Evolutionary conservation across 371 early-diverging fungal species (phyloP), one percentile per base, ranked within the genome.

Genomic region (Mucor ambiguus): DNA sequence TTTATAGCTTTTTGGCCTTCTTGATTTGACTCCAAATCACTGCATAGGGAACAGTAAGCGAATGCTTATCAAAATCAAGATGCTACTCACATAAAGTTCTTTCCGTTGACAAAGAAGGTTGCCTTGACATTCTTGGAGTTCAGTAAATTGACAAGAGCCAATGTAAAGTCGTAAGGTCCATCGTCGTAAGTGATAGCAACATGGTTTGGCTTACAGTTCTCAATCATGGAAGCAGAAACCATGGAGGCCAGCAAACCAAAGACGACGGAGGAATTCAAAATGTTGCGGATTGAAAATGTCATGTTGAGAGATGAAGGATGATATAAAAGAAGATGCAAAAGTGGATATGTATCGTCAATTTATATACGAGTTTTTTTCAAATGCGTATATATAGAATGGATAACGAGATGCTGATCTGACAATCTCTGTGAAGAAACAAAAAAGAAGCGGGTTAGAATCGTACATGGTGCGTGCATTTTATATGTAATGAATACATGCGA

Each of bases 121-220:
- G 83, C 87, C 56, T 73, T 78, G 55, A 88, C 74, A n/a, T 66
- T 64, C 22, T 80, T 64, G 20, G 54, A 49, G 30, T 68, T 59
- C 59, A 88, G 66, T 16, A 67, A 61, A 9, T 70, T 68, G 30
- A 84, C 68, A 22, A 87, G 80, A 29, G 72, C 48, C 60, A 68
- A 71, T 16, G 86, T 82, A 59, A 70, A 80, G 3, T 69, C 33
- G 49, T 69, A 72, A 7, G 85, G 86, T 24, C 86, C 87, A 52
- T 87, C 88, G 64, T 88, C 88, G 60, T 82, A 85, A 46, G 88
- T 88, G 44, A 81, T 64, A 12, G 88, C 87, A 52, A 87, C 76
- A n/a, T 69, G 70, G n/a, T 84, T 85, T 7, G 83, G 75, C 60
- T 67, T 71, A 26, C 72, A 72, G 16, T 58, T 58, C 24, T n/a